phyloP scores from a whole-genome alignment of 768 basidiomycete genomes.

The Russula abietina region DNA sequence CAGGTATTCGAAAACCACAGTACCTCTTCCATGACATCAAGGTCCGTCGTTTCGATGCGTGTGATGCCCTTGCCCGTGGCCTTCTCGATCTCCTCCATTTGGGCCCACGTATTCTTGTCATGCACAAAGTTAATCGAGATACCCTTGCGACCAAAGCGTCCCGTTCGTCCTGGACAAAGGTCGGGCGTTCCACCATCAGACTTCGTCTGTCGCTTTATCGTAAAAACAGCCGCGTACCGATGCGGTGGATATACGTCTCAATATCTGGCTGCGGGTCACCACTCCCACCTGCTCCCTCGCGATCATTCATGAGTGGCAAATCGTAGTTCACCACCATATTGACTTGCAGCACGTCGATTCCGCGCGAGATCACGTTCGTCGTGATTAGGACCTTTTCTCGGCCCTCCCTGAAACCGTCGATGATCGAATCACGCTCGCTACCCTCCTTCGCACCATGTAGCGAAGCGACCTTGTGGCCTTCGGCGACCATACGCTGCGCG shows the following conservation, averaged over 20 bases:
- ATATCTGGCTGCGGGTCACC: slow-evolving; percentile 70
- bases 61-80: slow-evolving; percentile 72
- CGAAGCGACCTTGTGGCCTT: slow-evolving; percentile 95
- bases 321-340: slow-evolving; percentile 99
- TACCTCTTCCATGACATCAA: slow-evolving; percentile 94
- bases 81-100: slow-evolving; percentile 87
- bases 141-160: slow-evolving; percentile 95
- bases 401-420: slow-evolving; percentile 94
- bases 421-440: slow-evolving; percentile 80
- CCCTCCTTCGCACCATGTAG: slow-evolving; percentile 93
- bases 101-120: slow-evolving; percentile 76
- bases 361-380: slow-evolving; percentile 96
- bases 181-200: slow-evolving; percentile 4
- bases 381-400: slow-evolving; percentile 97
- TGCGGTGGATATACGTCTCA: slow-evolving; percentile 97
- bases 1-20: not conserved
- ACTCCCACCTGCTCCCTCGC: slow-evolving; percentile 37
- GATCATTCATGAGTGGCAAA: slow-evolving; percentile 78
- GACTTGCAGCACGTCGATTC: slow-evolving; percentile 97
- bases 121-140: slow-evolving; percentile 98
- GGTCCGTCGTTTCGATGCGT: slow-evolving; percentile 80
- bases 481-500: slow-evolving; percentile 79
- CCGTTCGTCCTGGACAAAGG: slow-evolving; percentile 74
- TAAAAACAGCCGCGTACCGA: slow-evolving; percentile 51
- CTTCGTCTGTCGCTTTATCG: not conserved